Evolutionary conservation across 108 stramenopile genomes (phyloP).

Genomic region (Fragilariopsis cylindrus): DNA sequence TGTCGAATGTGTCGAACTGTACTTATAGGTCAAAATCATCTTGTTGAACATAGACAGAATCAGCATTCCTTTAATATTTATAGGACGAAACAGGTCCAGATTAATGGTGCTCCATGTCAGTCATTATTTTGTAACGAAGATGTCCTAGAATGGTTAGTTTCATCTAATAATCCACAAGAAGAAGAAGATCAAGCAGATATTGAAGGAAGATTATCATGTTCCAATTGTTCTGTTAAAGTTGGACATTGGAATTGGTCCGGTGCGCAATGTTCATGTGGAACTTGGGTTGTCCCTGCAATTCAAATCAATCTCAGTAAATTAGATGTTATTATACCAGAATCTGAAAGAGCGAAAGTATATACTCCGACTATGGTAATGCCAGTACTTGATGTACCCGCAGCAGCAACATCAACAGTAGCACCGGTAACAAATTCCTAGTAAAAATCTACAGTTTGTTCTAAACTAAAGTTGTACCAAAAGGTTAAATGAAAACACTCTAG

Average conservation of each 20-base stretch:
- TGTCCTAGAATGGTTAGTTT: constrained; percentile 42
- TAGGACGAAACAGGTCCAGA: not conserved
- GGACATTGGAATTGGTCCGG: constrained; percentile 86
- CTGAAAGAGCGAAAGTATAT: not conserved
- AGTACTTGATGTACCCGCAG: not conserved
- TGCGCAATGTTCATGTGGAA: constrained; percentile 78
- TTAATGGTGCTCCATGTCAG: constrained; percentile 33
- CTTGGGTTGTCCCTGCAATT: constrained; percentile 88
- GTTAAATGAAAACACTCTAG: too few relatives aligned
- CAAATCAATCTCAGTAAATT: constrained; percentile 74
- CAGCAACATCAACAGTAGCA: too few relatives aligned
- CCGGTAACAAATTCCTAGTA: too few relatives aligned
- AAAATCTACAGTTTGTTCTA: too few relatives aligned
- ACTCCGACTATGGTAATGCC: not conserved
- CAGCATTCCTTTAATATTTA: constrained; percentile 22
- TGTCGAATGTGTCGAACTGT: constrained; percentile 75
- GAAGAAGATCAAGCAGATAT: constrained; percentile 42
- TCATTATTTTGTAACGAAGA: constrained; percentile 56
- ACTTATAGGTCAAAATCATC: constrained; percentile 62
- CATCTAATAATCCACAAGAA: constrained; percentile 4
- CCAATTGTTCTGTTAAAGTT: constrained; percentile 70
- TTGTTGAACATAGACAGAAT: constrained; percentile 38
- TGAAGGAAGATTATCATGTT: constrained; percentile 76
- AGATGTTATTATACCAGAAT: constrained; percentile 45
- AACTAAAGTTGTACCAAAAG: too few relatives aligned